Base-by-base conservation (phyloP, 2,329 filamentous ascomycete genomes). In the Claviceps sp. region DNA sequence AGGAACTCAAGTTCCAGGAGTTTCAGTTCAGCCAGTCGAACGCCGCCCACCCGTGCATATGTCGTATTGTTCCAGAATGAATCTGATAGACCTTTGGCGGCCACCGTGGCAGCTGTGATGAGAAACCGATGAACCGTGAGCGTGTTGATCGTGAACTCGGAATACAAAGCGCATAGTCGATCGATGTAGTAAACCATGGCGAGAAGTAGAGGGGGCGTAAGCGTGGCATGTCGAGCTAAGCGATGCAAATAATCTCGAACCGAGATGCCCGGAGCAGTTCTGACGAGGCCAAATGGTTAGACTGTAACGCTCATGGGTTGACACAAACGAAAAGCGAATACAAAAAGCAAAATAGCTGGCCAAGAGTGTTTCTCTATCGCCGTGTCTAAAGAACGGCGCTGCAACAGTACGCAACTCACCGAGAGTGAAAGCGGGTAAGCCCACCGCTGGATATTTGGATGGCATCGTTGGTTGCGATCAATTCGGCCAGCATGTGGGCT, bases 101-200 rank as follows among this genome's bases (percentile, higher is more conserved):
- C 93, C 4, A 98, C 93, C 0, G 93, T 96, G 9, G 90, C 91
- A 20, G 90, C 89, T 1, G 91, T 93, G 59, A 98, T 98, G 9
- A 98, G 78, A 63, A 97, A 98, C 8, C 93, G 89, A 70, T 98
- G 93, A 3, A 98, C 91, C 0, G 93, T 98, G 20, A 98, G 75
- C 47, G 89, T 95, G 65, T 90, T 95, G 60, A 98, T 94, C 30
- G 90, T 96, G 67, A 98, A 98, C 47, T 91, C 87, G 3, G 88
- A 86, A 65, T 96, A 98, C 54, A 95, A 75, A 11, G 87, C 84
- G 68, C 91, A 98, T 22, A 98, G 77, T 36, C 89, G 84, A 70
- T 98, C 93, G 62, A 98, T 97, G 63, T 97, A 98, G 65, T 94
- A 98, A 53, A 98, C 93, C 89, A 98, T 97, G 60, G 90, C 93